Conservation (phyloP, 176 grass and related monocot species). For the Sorghum bicolor region Sorghum_bicolor_NCBIv3 NC_012876.2:37898501-37899000, state of each 20-base stretch:
- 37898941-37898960: no score
- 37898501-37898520: not conserved
- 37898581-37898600: not conserved
- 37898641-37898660: not conserved
- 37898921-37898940: no score
- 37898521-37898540: not conserved
- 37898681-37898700: no score
- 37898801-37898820: not conserved
- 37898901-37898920: no score
- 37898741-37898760: not conserved
- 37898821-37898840: not conserved
- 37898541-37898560: constrained; percentile 16
- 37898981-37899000: not conserved
- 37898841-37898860: not conserved
- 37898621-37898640: not conserved
- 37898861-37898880: not conserved
- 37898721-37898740: not conserved
- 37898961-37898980: no score
- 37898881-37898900: no score
- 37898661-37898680: not conserved
- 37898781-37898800: not conserved
- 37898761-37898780: constrained; percentile 6
- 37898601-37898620: not conserved
- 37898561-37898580: not conserved
- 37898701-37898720: constrained; percentile 11